Conservation (phyloP, 1,284 basidiomycete species). For the Microbotryomycetes sp. region DNA sequence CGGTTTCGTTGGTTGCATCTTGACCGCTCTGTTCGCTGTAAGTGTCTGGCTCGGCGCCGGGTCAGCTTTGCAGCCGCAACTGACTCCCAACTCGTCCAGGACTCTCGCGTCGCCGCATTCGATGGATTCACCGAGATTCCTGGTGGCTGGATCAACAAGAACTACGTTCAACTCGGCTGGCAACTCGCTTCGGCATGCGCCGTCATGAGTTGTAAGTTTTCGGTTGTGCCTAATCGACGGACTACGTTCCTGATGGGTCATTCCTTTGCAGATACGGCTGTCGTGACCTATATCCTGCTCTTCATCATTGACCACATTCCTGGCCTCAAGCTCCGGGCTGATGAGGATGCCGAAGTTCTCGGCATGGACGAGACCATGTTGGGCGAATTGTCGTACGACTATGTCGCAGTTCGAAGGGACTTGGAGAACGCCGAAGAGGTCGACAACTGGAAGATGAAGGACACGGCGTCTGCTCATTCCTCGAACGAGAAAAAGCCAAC, state of each 20-base stretch:
- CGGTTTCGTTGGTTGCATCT: conserved; percentile 8
- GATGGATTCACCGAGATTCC: conserved; percentile 66
- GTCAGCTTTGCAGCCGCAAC: conserved; percentile 7
- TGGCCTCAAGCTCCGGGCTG: conserved; percentile 64
- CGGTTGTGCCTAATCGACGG: too few relatives aligned
- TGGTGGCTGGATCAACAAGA: conserved; percentile 74
- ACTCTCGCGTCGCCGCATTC: conserved; percentile 70
- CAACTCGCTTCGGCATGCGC: conserved; percentile 75
- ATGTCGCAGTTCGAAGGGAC: conserved; percentile 19
- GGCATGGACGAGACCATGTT: conserved; percentile 90
- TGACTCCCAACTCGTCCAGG: conserved; percentile 52
- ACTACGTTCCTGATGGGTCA: too few relatives aligned
- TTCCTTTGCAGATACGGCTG: conserved; percentile 43
- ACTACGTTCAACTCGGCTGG: conserved; percentile 73
- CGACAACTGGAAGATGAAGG: conserved; percentile 3
- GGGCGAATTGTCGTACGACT: conserved; percentile 53
- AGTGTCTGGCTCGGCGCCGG: too few relatives aligned
- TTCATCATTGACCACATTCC: conserved; percentile 93
- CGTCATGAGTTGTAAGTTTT: conserved; percentile 53
- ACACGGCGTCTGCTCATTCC: conserved; percentile 1
- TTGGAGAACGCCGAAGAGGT: conserved; percentile 8
- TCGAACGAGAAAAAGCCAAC: conserved; percentile 11
- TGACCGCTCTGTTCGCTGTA: background rate
- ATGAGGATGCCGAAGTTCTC: conserved; percentile 79
- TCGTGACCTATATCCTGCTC: conserved; percentile 60